phyloP scores from a whole-genome alignment of 441 rosid species.

The Sinapis alba region DNA sequence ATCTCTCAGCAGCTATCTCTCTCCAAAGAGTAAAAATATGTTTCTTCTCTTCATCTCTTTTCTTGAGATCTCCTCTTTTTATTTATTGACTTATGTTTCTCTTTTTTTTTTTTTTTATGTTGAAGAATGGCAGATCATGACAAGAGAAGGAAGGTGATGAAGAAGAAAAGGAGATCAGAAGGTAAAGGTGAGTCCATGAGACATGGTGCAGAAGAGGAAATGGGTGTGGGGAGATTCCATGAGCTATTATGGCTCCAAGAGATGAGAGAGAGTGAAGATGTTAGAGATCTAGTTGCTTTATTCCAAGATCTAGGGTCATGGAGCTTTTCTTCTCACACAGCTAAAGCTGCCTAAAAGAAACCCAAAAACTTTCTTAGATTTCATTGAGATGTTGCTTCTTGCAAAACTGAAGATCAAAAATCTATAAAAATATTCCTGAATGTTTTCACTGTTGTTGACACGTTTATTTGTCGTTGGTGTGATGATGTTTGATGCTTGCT shows the following conservation, averaged over 20 bases:
- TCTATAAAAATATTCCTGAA: not conserved
- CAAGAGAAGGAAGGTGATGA: conserved; percentile 51
- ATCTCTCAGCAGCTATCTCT: conserved; percentile 45
- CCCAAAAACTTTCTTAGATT: not conserved
- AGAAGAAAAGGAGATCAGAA: conserved; percentile 45
- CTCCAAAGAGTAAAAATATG: conserved; percentile 45
- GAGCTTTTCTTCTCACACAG: conserved; percentile 41
- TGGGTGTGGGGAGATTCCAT: conserved; percentile 26
- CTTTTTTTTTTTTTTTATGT: not conserved
- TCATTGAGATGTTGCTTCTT: not conserved
- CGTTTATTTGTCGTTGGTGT: conserved; percentile 27
- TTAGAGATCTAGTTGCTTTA: conserved; percentile 46
- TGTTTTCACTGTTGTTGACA: conserved; percentile 12
- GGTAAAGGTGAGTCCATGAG: conserved; percentile 1
- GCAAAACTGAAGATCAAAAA: conserved; percentile 27
- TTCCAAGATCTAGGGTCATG: conserved; percentile 45
- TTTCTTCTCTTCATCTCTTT: not conserved
- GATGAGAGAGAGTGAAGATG: conserved; percentile 29
- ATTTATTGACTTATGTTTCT: not conserved
- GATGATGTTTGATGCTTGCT: conserved; percentile 8
- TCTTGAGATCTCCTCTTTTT: not conserved
- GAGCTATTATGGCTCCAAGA: conserved; percentile 18
- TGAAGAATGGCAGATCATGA: conserved; percentile 62
- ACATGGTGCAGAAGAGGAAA: conserved; percentile 36
- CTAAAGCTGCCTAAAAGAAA: conserved; percentile 49